Percentiles rank a stretch among this genome's conserved stretches.
Evolutionary conservation across 163 green algal species (phyloP).

Genomic region (Scenedesmus sp.): DNA sequence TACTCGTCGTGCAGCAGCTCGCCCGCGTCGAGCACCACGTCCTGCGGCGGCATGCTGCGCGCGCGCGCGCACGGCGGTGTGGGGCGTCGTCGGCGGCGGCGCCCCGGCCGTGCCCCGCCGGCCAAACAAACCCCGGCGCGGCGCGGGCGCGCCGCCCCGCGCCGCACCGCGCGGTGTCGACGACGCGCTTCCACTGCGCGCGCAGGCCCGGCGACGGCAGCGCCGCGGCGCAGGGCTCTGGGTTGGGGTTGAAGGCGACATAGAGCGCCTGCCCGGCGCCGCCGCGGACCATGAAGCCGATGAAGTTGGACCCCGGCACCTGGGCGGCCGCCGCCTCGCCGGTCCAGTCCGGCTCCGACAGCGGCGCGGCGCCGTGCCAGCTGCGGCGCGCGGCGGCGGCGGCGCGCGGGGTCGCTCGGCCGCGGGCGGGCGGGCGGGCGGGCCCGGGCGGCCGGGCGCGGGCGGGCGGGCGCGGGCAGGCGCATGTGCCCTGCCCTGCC

Average conservation of each 20-base stretch:
- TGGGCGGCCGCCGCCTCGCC: conserved; percentile 29
- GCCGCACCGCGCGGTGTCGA: conserved; percentile 27
- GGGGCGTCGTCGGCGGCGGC: neutral
- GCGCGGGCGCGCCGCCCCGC: neutral
- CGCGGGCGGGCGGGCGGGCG: too few relatives aligned
- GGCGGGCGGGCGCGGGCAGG: neutral
- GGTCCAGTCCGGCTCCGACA: conserved; percentile 36
- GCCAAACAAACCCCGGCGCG: neutral
- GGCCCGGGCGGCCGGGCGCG: neutral
- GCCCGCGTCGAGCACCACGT: conserved; percentile 1
- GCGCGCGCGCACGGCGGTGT: too few relatives aligned
- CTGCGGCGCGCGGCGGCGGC: neutral
- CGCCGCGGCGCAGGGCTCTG: conserved; percentile 10
- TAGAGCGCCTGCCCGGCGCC: conserved; percentile 31
- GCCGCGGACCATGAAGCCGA: conserved; percentile 29
- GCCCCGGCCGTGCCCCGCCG: neutral
- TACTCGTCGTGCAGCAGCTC: conserved; percentile 46
- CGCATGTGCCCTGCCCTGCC: neutral
- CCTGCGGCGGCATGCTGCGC: conserved; percentile 32
- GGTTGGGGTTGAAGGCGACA: conserved; percentile 47
- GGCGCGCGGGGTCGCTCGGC: too few relatives aligned
- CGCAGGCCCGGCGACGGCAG: neutral
- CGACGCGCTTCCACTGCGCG: conserved; percentile 30
- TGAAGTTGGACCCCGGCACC: conserved; percentile 37
- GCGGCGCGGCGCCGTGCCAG: conserved; percentile 26